phyloP scores from a whole-genome alignment of 139 green algal genomes.

The Closterium sp. region DNA sequence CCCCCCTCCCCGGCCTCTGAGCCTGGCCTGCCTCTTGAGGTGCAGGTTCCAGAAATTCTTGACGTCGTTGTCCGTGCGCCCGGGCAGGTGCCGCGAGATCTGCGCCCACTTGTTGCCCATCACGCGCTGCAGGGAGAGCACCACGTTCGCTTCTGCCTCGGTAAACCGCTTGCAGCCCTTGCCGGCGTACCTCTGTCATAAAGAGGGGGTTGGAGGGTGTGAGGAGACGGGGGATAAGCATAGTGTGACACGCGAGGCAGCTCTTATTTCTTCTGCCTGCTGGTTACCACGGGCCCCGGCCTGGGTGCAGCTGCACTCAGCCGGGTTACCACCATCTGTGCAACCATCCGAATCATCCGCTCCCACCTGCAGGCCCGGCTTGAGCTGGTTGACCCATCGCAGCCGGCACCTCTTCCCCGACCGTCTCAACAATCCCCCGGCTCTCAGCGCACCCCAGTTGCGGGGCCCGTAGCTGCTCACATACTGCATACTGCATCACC shows the following conservation, averaged over 20 bases:
- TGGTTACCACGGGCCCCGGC: no score
- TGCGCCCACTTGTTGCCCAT: conserved; percentile 70
- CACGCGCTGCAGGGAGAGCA: conserved; percentile 10
- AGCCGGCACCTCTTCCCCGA: conserved; percentile 43
- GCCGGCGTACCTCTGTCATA: background rate
- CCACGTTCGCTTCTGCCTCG: conserved; percentile 6
- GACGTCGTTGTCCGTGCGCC: conserved; percentile 72
- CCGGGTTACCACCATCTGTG: no score
- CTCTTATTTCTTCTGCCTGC: no score
- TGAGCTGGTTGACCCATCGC: conserved; percentile 44
- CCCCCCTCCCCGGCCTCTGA: no score
- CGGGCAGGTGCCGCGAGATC: conserved; percentile 68
- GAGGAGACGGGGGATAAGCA: no score
- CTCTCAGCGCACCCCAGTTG: conserved; percentile 25
- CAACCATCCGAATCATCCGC: no score
- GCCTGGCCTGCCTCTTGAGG: conserved; percentile 47
- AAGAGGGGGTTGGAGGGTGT: background rate
- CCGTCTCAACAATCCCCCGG: conserved; percentile 8
- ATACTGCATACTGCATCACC: conserved; percentile 30
- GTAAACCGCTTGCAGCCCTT: conserved; percentile 48
- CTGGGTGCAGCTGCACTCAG: no score
- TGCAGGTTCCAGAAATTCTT: conserved; percentile 82
- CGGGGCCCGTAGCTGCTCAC: conserved; percentile 26
- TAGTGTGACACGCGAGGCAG: no score
- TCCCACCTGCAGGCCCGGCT: conserved; percentile 17